Percentiles rank a stretch among this genome's conserved stretches.
Evolutionary conservation across 2,329 filamentous ascomycete genomes (phyloP).

Genomic region (Diaporthe sp.): DNA sequence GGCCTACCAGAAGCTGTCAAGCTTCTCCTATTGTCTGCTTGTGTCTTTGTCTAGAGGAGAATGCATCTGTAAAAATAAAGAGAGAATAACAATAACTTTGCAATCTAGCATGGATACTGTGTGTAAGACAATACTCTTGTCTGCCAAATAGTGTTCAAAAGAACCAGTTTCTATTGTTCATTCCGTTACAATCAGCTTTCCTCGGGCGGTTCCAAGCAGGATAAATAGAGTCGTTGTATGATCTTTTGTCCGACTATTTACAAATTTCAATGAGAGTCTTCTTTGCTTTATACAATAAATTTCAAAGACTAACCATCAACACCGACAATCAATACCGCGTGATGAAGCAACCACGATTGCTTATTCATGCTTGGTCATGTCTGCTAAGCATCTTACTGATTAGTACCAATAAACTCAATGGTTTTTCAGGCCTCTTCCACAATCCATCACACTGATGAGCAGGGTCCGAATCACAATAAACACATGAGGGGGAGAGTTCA

Average conservation of each 20-base stretch:
- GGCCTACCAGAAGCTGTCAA: no score
- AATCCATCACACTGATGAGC: neutral
- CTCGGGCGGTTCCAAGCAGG: no score
- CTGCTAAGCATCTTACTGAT: neutral
- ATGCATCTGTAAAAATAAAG: neutral
- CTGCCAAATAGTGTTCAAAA: neutral
- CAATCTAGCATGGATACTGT: neutral
- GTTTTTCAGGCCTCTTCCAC: neutral
- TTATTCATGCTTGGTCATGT: neutral
- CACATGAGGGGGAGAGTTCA: neutral
- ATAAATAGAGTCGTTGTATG: neutral
- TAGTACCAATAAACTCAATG: neutral
- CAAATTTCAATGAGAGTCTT: no score
- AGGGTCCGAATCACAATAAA: neutral
- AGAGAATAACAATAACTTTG: neutral
- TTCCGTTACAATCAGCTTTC: no score
- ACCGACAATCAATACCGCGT: neutral
- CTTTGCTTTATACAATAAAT: neutral
- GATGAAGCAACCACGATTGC: no score
- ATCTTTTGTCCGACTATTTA: neutral
- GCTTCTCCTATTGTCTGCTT: neutral
- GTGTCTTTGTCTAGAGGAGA: neutral
- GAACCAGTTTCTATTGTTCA: neutral
- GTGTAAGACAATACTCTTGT: neutral
- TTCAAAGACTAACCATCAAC: neutral